Percentiles rank a stretch among this genome's conserved stretches.
These are phyloP conservation scores for Ceratobasidium papillatum DNA, from an alignment of 1,284 basidiomycete genomes.

Conservation along the genomic window DNA sequence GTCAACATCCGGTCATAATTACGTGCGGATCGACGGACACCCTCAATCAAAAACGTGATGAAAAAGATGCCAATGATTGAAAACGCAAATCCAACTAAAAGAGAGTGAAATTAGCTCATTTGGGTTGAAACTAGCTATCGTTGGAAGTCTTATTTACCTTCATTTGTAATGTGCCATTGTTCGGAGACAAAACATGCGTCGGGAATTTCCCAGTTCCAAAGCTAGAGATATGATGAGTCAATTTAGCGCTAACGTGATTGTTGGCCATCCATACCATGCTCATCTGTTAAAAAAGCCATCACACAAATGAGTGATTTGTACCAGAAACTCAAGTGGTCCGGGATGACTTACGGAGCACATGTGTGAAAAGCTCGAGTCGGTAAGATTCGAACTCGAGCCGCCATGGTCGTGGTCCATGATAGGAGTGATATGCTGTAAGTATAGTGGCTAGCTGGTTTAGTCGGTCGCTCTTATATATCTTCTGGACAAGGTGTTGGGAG, in stretches of 20 bases:
- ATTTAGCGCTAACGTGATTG: not conserved
- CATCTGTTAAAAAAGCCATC: conserved; percentile 1
- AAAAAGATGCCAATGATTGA: conserved; percentile 31
- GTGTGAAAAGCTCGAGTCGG: conserved; percentile 1
- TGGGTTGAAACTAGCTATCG: too few species aligned
- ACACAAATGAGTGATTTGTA: not conserved
- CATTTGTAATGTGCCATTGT: conserved; percentile 25
- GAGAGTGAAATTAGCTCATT: conserved; percentile 20
- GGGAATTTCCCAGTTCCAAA: conserved; percentile 34
- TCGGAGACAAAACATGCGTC: conserved; percentile 34
- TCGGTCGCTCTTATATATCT: too few species aligned
- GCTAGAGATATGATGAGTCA: not conserved
- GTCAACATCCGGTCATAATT: conserved; percentile 29
- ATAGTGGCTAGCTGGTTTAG: too few species aligned
- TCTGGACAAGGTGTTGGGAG: too few species aligned
- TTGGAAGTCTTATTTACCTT: not conserved
- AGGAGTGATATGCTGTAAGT: too few species aligned
- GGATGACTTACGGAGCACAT: conserved; percentile 5
- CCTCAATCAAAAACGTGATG: conserved; percentile 14
- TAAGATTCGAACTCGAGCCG: not conserved
- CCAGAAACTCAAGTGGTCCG: not conserved
- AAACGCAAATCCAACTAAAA: conserved; percentile 28
- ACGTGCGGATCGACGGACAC: conserved; percentile 7
- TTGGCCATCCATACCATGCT: conserved; percentile 12
- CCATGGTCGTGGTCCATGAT: not conserved